A percentile compares a stretch with the other conserved stretches of the same genome.
Conservation (phyloP, 306 rosid genomes). For the Oxytropis ochrocephala region DNA sequence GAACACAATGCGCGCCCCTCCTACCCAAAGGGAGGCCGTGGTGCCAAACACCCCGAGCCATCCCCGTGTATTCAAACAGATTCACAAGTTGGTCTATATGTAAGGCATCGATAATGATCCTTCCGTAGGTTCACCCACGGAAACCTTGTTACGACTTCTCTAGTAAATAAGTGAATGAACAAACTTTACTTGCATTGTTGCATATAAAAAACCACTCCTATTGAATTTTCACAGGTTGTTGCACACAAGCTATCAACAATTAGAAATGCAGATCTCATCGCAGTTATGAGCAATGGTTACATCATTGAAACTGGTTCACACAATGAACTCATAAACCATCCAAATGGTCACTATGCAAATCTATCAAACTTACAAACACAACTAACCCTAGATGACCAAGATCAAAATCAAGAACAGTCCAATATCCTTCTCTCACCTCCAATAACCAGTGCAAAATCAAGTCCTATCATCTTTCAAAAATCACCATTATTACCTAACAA, state of each 20-base stretch:
- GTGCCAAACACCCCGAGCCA: too few relatives aligned
- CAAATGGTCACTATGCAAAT: slow-evolving; percentile 70
- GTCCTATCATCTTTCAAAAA: slow-evolving; percentile 53
- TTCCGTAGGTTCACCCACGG: too few relatives aligned
- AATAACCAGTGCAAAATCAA: slow-evolving; percentile 76
- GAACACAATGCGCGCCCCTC: too few relatives aligned
- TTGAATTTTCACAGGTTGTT: slow-evolving; percentile 59
- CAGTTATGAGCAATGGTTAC: slow-evolving; percentile 61
- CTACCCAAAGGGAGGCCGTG: too few relatives aligned
- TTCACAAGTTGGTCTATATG: too few relatives aligned
- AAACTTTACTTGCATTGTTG: background rate
- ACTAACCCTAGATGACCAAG: slow-evolving; percentile 54
- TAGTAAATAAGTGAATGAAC: background rate
- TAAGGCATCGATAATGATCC: too few relatives aligned
- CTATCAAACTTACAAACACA: slow-evolving; percentile 76
- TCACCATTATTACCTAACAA: slow-evolving; percentile 49
- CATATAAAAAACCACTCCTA: too few relatives aligned
- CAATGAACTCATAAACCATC: slow-evolving; percentile 53
- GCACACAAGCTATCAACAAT: slow-evolving; percentile 93
- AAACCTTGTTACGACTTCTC: too few relatives aligned
- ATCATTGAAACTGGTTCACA: slow-evolving; percentile 75
- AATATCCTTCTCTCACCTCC: slow-evolving; percentile 36
- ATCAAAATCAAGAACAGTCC: slow-evolving; percentile 35
- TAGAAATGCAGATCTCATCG: slow-evolving; percentile 83
- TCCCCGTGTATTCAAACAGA: too few relatives aligned